These are phyloP conservation scores for Byssothecium circinans DNA, from an alignment of 2,329 filamentous ascomycete genomes.

Conservation along the genomic window DNA sequence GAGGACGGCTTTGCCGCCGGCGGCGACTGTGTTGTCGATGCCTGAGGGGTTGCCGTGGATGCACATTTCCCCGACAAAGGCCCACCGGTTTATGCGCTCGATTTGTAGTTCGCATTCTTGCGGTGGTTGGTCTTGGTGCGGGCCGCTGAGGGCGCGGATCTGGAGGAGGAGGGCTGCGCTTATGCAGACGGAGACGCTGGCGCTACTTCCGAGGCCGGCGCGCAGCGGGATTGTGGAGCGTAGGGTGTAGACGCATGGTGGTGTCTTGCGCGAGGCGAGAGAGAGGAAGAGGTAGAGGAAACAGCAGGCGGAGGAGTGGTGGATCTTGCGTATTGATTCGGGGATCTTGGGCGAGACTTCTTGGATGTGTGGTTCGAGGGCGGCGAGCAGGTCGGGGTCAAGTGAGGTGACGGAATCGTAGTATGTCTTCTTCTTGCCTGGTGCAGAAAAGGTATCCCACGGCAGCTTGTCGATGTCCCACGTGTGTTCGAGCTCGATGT, in stretches of 20 bases:
- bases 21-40: slow-evolving; percentile 94
- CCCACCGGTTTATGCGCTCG: slow-evolving; percentile 96
- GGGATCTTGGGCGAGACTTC: slow-evolving; percentile 67
- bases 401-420: slow-evolving; percentile 80
- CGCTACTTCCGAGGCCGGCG: slow-evolving; percentile 88
- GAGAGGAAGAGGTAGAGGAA: slow-evolving; percentile 95
- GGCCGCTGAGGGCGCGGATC: slow-evolving; percentile 82
- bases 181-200: slow-evolving; percentile 89
- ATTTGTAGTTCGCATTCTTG: slow-evolving; percentile 88
- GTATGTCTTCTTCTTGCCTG: slow-evolving; percentile 90
- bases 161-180: slow-evolving; percentile 83
- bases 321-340: slow-evolving; percentile 77
- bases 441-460: slow-evolving; percentile 78
- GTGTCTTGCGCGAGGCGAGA: slow-evolving; percentile 75
- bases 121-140: slow-evolving; percentile 85
- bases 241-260: slow-evolving; percentile 83
- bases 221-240: slow-evolving; percentile 93
- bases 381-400: slow-evolving; percentile 77
- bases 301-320: slow-evolving; percentile 76
- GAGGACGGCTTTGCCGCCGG: slow-evolving; percentile 90
- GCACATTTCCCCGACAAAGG: slow-evolving; percentile 94
- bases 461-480: slow-evolving; percentile 94
- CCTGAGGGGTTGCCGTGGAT: slow-evolving; percentile 97
- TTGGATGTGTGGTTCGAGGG: slow-evolving; percentile 77
- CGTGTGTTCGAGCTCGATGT: slow-evolving; percentile 84